These are phyloP conservation scores for Austroboletus festivus DNA, from an alignment of 768 basidiomycete genomes.

Conservation along the genomic window DNA sequence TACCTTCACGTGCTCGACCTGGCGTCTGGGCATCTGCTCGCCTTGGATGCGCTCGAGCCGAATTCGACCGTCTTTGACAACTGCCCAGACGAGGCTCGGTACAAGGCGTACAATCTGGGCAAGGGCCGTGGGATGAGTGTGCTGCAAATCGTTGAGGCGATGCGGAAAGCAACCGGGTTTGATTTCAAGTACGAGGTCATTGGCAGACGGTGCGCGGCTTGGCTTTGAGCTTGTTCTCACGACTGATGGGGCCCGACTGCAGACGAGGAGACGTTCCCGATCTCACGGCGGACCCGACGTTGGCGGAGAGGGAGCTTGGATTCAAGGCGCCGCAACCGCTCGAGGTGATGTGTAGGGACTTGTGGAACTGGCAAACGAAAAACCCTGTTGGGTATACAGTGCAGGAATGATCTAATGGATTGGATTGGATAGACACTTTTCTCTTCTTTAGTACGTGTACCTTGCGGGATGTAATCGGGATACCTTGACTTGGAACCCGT, in stretches of 20 bases:
- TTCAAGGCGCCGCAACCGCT: conserved; percentile 81
- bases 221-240: not conserved
- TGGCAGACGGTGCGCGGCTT: conserved; percentile 69
- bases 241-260: conserved; percentile 8
- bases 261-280: conserved; percentile 95
- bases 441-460: conserved; percentile 14
- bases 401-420: conserved; percentile 17
- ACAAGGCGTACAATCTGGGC: conserved; percentile 96
- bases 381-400: conserved; percentile 73
- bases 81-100: conserved; percentile 54
- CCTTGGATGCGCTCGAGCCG: conserved; percentile 75
- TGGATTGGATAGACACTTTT: too few species aligned
- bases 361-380: conserved; percentile 99
- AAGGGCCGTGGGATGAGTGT: conserved; percentile 91
- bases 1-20: conserved; percentile 93
- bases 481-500: not conserved
- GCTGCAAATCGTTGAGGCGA: conserved; percentile 90
- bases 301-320: conserved; percentile 90
- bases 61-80: conserved; percentile 57
- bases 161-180: conserved; percentile 87
- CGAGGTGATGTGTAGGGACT: conserved; percentile 91
- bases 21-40: conserved; percentile 89
- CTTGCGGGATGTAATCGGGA: conserved; percentile 20
- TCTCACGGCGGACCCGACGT: conserved; percentile 86
- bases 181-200: conserved; percentile 88